phyloP scores from a whole-genome alignment of 306 rosid genomes.

The Lupinus albus region DNA sequence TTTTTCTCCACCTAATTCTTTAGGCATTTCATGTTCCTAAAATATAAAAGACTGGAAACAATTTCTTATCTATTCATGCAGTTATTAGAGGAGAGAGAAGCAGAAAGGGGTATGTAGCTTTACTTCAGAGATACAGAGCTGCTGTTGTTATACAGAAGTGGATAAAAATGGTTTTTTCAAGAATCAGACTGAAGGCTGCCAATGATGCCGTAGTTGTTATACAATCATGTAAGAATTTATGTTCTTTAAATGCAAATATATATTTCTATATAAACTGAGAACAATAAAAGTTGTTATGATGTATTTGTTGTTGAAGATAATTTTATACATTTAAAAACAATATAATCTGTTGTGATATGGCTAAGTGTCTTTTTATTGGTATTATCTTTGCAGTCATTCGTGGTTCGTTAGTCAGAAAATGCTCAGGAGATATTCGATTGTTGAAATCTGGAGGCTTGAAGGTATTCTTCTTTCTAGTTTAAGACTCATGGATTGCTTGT shows the following conservation, averaged over 20 bases:
- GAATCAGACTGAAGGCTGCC: conserved; percentile 53
- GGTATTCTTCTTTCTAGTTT: conserved; percentile 55
- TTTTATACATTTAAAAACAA: too few species aligned
- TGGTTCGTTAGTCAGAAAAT: conserved; percentile 89
- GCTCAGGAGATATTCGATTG: conserved; percentile 80
- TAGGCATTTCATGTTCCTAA: conserved; percentile 43
- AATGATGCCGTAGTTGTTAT: conserved; percentile 67
- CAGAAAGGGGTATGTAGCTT: conserved; percentile 66
- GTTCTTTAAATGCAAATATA: background rate
- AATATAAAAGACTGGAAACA: conserved; percentile 22
- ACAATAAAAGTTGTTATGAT: conserved; percentile 19
- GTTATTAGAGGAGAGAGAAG: conserved; percentile 77
- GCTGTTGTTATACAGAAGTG: conserved; percentile 72
- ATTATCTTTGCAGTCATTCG: conserved; percentile 66
- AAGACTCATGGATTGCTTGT: conserved; percentile 16
- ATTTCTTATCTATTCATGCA: conserved; percentile 49
- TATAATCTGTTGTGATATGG: background rate
- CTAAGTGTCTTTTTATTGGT: background rate
- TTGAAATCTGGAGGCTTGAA: conserved; percentile 54
- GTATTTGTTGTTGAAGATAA: too few species aligned
- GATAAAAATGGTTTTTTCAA: conserved; percentile 57
- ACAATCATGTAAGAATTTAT: conserved; percentile 66
- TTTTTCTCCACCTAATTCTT: conserved; percentile 29
- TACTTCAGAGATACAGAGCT: conserved; percentile 71
- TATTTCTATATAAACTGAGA: conserved; percentile 4